phyloP scores from a whole-genome alignment of 148 eudicot genomes.

The Tetragonia tetragonoides region DNA sequence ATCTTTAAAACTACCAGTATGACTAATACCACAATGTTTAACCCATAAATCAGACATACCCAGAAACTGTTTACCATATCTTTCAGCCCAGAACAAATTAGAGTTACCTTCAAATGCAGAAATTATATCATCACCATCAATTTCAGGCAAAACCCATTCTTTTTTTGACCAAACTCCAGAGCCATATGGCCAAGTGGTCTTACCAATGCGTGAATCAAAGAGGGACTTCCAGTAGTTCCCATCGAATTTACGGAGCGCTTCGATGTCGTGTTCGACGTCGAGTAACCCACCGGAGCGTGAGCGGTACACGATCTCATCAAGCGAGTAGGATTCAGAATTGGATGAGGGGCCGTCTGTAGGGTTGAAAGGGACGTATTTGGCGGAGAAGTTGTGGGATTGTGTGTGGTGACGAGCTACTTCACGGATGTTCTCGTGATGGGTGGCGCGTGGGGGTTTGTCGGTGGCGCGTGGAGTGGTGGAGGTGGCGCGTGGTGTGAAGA shows the following conservation, averaged over 20 bases:
- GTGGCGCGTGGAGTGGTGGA: constrained; percentile 9
- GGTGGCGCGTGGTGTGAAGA: constrained; percentile 29
- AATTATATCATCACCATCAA: constrained; percentile 69
- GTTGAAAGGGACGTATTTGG: constrained; percentile 74
- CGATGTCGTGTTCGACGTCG: constrained; percentile 79
- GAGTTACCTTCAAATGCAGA: constrained; percentile 82
- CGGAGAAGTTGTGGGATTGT: constrained; percentile 57
- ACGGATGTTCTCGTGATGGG: constrained; percentile 71
- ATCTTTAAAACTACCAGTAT: constrained; percentile 84
- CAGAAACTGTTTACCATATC: constrained; percentile 73
- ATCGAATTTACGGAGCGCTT: constrained; percentile 51
- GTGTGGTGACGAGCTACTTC: constrained; percentile 64
- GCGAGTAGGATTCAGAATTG: constrained; percentile 70
- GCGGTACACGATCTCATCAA: constrained; percentile 90
- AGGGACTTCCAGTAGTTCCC: constrained; percentile 67
- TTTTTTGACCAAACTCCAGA: constrained; percentile 92
- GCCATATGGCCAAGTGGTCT: constrained; percentile 88
- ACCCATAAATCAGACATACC: constrained; percentile 95
- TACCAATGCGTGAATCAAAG: constrained; percentile 79
- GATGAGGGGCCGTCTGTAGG: constrained; percentile 31
- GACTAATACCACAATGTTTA: constrained; percentile 91
- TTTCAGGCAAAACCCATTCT: constrained; percentile 88
- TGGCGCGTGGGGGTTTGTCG: constrained; percentile 48
- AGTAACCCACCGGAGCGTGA: constrained; percentile 75
- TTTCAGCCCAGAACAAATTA: constrained; percentile 85